Percentiles rank a stretch among this genome's conserved stretches.
phyloP scores from a whole-genome alignment of 2,329 filamentous ascomycete genomes.

The Penicillium sp. region DNA sequence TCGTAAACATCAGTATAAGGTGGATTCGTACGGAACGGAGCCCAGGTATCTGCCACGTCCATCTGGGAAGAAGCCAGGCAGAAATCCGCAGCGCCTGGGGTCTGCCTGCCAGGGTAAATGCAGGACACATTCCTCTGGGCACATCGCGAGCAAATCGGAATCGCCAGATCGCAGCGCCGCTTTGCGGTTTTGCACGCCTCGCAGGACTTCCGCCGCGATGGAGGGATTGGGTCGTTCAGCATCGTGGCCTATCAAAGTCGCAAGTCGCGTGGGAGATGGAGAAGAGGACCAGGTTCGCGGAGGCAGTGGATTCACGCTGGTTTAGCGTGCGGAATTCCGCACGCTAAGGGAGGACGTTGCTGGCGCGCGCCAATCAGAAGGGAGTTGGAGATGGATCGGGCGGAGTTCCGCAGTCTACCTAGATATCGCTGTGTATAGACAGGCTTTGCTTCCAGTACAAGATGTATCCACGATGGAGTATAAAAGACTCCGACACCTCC shows the following conservation, averaged over 20 bases:
- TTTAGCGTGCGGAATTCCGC: constrained; percentile 21
- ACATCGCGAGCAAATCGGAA: constrained; percentile 55
- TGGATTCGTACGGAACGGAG: not conserved
- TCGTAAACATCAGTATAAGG: too few species aligned
- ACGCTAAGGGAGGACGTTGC: constrained; percentile 2
- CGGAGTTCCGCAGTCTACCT: constrained; percentile 8
- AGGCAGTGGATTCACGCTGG: not conserved
- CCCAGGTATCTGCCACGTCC: not conserved
- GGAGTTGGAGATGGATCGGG: not conserved
- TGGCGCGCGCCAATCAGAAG: constrained; percentile 10
- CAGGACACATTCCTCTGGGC: constrained; percentile 49
- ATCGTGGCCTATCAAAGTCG: constrained; percentile 1
- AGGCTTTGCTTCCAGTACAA: too few species aligned
- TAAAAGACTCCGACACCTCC: too few species aligned
- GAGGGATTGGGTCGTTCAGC: constrained; percentile 41
- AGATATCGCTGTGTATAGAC: not conserved
- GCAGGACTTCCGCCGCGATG: constrained; percentile 54
- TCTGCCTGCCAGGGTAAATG: constrained; percentile 41
- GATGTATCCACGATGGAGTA: too few species aligned
- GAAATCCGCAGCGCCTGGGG: constrained; percentile 1
- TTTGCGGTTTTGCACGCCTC: constrained; percentile 57
- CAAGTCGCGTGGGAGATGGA: not conserved
- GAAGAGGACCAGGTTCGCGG: constrained; percentile 4
- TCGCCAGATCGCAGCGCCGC: constrained; percentile 54
- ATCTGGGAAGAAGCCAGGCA: not conserved